Base-by-base conservation (phyloP, 2,329 filamentous ascomycete genomes). In the Cadophora luteo-olivacea region DNA sequence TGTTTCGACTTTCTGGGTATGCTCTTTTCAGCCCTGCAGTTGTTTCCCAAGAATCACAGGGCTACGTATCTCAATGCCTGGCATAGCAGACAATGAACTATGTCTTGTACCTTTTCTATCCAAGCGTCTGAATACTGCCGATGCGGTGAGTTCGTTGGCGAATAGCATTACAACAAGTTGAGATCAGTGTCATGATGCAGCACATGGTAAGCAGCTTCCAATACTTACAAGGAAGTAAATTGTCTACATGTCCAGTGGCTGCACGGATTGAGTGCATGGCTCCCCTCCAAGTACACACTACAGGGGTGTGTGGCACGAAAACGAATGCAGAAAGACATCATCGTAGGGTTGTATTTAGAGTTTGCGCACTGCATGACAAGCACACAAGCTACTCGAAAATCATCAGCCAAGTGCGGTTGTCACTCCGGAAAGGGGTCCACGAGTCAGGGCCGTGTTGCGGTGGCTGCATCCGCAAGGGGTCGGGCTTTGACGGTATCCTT, bases 361-460 rank as follows among this genome's bases (percentile, higher is more conserved):
- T 67, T 67, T 63, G 33, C 51, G 38, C 58, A 67, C 51, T 33
- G 58, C 65, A 67, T 67, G 60, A 63, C 36, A 48, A 57, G 60
- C 22, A 62, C 48, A 22, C 19, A 64, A n/a, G 61, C 61, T 54
- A 64, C 14, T 4, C 16, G 64, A n/a, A 60, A 49, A 61, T 55
- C 57, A 45, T 61, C 48, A 36, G 57, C 55, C 33, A 61, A 54
- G 22, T 25, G n/a, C 58, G 65, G 49, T 33, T 63, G 58, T 63
- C 65, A 36, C 57, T 52, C 33, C 57, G 19, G 24, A 48, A 58
- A 58, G 41, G 48, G 55, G 22, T 33, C 48, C 36, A 33, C 65
- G 64, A 67, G 65, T 63, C 65, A 67, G 51, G 65, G 45, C 32
- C 58, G 48, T 54, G 48, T 52, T 52, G 33, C 33, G 48, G 33